Evolutionary conservation across 176 grass and related monocot genomes (phyloP), one percentile per base, ranked within the genome.

Genomic region (Bromus sterilis): DNA sequence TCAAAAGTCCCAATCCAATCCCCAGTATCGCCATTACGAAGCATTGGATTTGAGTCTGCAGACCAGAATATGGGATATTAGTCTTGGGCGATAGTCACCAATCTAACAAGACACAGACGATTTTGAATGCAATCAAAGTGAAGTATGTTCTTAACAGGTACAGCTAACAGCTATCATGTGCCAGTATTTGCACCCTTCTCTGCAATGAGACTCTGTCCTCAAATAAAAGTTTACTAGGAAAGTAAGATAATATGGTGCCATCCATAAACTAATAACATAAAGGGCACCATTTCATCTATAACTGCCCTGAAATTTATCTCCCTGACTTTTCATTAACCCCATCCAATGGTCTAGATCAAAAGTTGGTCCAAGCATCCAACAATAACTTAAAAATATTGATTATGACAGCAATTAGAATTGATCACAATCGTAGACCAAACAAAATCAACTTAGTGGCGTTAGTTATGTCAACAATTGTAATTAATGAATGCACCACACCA

Each of bases 1-100:
- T 96, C 85, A 81, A 99, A 99, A 56, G 97, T 99, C 24, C 97
- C 97, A 88, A 99, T 99, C 97, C 97, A 99, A 81, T 99, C 97
- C 75, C 97, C 97, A 58, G 97, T 93, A 74, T 99, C 97, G 20
- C 97, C 97, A 81, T 99, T 99, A 73, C 97, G 94, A 68, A 99
- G 89, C 97, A 99, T 99, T 5, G 97, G 97, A 77, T 89, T 94
- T 39, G 93, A 86, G 74, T 99, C 97, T 99, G 84, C 36, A 77
- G 53, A 87, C 53, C 56, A 44, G 86, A 57, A 83, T 0, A 83
- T 53, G 40, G 2, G 15, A 41, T 26, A 33, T 37, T 56, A 88
- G 30, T 56, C 12, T 39, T 29, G 20, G 46, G 37, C 11, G 66
- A 51, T 68, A 68, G 7, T 4, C 33, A 83, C 39, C 13, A 60